phyloP scores from a whole-genome alignment of 208 protist species.

The Leishmania tropica region DNA sequence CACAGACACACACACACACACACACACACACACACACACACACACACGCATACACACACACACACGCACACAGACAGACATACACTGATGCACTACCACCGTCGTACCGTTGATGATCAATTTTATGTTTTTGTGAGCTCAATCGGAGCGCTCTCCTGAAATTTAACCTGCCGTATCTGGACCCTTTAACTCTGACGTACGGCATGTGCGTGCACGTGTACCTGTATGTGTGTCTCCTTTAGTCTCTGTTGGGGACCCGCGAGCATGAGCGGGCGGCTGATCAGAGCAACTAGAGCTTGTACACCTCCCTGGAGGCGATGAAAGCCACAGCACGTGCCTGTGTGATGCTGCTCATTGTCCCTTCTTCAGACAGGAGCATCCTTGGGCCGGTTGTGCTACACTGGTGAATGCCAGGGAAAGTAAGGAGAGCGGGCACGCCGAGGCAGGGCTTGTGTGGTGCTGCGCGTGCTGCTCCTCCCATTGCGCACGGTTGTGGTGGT shows the following conservation, averaged over 20 bases:
- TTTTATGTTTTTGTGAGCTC: slow-evolving; percentile 33
- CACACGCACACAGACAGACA: not conserved
- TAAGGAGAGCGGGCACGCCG: not conserved
- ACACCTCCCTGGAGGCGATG: not conserved
- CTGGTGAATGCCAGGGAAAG: not conserved
- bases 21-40: not conserved
- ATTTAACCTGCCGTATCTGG: slow-evolving; percentile 25
- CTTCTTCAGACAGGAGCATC: not conserved
- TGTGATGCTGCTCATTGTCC: not conserved
- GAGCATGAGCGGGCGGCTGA: not conserved
- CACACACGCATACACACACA: not conserved
- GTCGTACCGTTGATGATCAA: slow-evolving; percentile 23
- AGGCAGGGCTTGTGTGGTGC: not conserved
- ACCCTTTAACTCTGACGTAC: slow-evolving; percentile 51
- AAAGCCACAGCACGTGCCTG: not conserved
- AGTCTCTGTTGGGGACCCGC: not conserved
- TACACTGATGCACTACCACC: not conserved
- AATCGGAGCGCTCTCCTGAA: slow-evolving; percentile 21
- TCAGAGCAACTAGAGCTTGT: not conserved
- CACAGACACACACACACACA: no score
- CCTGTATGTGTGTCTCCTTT: not conserved
- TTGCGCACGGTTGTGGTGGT: not conserved
- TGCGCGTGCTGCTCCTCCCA: not conserved
- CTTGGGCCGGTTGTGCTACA: not conserved
- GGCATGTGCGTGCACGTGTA: no score